Conservation (phyloP, 2,329 filamentous ascomycete genomes). For the Trematosphaeria pertusa region DNA sequence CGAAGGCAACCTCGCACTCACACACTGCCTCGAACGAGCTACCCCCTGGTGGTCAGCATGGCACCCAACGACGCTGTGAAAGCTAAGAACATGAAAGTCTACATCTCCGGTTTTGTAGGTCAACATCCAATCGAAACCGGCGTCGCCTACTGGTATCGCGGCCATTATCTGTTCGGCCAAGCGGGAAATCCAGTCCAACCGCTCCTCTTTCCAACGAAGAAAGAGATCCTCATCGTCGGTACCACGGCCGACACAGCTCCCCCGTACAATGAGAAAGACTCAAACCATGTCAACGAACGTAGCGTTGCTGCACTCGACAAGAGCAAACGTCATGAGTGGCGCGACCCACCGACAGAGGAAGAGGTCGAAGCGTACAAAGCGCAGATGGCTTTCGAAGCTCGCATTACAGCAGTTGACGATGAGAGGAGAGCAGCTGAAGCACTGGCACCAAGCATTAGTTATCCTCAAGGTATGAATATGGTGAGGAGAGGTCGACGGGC, state of each 20-base stretch:
- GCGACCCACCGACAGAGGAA: constrained; percentile 10
- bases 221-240: constrained; percentile 24
- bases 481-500: no score
- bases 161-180: constrained; percentile 36
- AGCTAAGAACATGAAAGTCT: constrained; percentile 23
- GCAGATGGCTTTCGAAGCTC: background rate
- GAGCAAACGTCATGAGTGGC: constrained; percentile 10
- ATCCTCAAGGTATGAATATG: no score
- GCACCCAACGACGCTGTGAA: constrained; percentile 3
- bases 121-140: constrained; percentile 28
- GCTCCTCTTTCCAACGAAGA: constrained; percentile 24
- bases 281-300: constrained; percentile 11
- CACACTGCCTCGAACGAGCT: no score
- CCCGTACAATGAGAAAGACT: constrained; percentile 4
- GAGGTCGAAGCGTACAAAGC: constrained; percentile 8
- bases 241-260: constrained; percentile 16
- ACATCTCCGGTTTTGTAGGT: constrained; percentile 33
- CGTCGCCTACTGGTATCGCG: constrained; percentile 40
- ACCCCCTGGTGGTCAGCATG: background rate
- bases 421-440: background rate
- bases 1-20: no score
- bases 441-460: no score
- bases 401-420: constrained; percentile 5
- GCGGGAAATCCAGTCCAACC: constrained; percentile 29
- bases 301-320: constrained; percentile 20